These are phyloP conservation scores for Alternaria solani DNA, from an alignment of 2,329 filamentous ascomycete genomes.

Conservation along the genomic window DNA sequence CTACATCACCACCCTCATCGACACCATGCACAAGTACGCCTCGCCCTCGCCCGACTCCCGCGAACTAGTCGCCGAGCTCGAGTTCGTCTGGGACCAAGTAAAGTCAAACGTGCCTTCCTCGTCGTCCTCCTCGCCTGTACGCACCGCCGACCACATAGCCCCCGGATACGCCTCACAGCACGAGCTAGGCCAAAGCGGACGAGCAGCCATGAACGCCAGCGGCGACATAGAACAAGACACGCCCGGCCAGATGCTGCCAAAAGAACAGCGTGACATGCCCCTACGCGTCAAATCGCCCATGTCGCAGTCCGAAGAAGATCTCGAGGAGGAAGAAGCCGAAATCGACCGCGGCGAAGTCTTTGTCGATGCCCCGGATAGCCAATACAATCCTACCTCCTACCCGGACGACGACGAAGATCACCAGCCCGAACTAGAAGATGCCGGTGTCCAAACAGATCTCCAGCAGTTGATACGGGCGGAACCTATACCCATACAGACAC, in stretches of 20 bases:
- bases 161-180: slow-evolving; percentile 31
- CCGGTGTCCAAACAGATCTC: slow-evolving; percentile 20
- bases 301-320: slow-evolving; percentile 73
- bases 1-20: slow-evolving; percentile 93
- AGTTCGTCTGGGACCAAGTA: slow-evolving; percentile 99
- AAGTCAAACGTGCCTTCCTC: slow-evolving; percentile 79
- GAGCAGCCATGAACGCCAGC: slow-evolving; percentile 35
- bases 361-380: slow-evolving; percentile 59
- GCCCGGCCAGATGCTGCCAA: background rate
- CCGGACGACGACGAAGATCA: background rate
- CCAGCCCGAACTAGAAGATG: slow-evolving; percentile 38
- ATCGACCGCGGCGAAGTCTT: slow-evolving; percentile 52
- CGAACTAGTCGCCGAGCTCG: slow-evolving; percentile 90
- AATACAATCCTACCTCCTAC: slow-evolving; percentile 44
- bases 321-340: slow-evolving; percentile 49
- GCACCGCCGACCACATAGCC: slow-evolving; percentile 47
- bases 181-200: slow-evolving; percentile 54
- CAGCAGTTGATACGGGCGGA: slow-evolving; percentile 23
- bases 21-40: slow-evolving; percentile 96
- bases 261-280: slow-evolving; percentile 14
- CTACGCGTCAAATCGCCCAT: slow-evolving; percentile 78
- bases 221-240: slow-evolving; percentile 17
- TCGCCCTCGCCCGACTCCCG: slow-evolving; percentile 82
- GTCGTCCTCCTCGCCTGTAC: slow-evolving; percentile 55
- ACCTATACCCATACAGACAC: slow-evolving; percentile 20